These are phyloP conservation scores for Acanthamoeba polyphaga DNA, from an alignment of 208 protist species.

Conservation along the genomic window DNA sequence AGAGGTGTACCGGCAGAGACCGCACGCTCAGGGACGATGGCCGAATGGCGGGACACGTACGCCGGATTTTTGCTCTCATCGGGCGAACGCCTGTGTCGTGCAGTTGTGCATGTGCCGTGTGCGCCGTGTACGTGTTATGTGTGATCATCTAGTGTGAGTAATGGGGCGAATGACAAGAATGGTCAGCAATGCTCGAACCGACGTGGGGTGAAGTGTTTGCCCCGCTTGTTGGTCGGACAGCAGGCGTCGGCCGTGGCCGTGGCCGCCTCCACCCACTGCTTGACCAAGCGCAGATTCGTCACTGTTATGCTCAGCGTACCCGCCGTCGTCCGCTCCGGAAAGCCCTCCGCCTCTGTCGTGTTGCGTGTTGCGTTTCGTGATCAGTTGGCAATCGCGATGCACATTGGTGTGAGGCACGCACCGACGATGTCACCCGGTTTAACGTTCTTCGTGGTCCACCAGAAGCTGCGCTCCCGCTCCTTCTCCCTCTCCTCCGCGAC, in stretches of 20 bases:
- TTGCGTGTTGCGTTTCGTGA: too few species aligned
- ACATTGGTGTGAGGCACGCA: background rate
- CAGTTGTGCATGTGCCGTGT: background rate
- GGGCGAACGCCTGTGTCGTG: background rate
- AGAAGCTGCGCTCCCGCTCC: background rate
- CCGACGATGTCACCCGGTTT: slow-evolving; percentile 30
- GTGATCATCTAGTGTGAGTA: background rate
- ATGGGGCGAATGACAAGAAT: too few species aligned
- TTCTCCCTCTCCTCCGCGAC: background rate
- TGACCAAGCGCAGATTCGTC: background rate
- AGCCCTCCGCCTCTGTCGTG: background rate
- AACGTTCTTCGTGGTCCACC: background rate
- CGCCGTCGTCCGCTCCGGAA: background rate
- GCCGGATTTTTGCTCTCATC: slow-evolving; percentile 34
- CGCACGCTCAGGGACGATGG: slow-evolving; percentile 1
- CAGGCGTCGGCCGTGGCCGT: background rate
- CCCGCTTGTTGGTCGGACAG: background rate
- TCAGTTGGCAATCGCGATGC: background rate
- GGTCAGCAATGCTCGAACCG: background rate
- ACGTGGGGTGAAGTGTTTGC: slow-evolving; percentile 22
- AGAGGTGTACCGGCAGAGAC: background rate
- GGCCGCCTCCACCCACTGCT: background rate
- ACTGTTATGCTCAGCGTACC: slow-evolving; percentile 1
- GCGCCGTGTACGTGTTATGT: background rate
- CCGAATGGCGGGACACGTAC: slow-evolving; percentile 2